Evolutionary conservation across 805 yeast species (phyloP).

Genomic region (Wickerhamomyces strasburgensis): DNA sequence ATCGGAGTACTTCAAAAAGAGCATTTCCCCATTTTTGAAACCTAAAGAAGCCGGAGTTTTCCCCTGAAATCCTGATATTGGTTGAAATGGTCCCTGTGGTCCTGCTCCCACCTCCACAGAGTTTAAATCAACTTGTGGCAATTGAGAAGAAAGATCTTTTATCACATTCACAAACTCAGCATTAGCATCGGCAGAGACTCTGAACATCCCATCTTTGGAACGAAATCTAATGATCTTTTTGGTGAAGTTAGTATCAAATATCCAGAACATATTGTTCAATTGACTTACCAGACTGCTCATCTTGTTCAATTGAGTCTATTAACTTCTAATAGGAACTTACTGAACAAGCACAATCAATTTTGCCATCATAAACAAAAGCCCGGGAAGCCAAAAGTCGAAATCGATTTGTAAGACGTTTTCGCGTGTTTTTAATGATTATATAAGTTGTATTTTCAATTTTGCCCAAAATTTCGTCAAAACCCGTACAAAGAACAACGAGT

Average conservation of each 20-base stretch:
- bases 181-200: slow-evolving; percentile 48
- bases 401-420: not conserved
- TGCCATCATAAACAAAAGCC: not conserved
- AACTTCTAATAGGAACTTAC: no score
- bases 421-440: no score
- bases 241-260: no score
- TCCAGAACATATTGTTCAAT: not conserved
- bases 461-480: not conserved
- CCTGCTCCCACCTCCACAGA: slow-evolving; percentile 24
- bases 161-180: slow-evolving; percentile 42
- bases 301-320: no score
- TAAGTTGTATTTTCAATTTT: no score
- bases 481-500: not conserved
- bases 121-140: slow-evolving; percentile 22
- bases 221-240: slow-evolving; percentile 69
- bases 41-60: slow-evolving; percentile 32
- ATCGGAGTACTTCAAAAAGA: slow-evolving; percentile 29
- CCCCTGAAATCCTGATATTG: slow-evolving; percentile 24
- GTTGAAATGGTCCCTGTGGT: slow-evolving; percentile 23
- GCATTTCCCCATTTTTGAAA: slow-evolving; percentile 45
- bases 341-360: no score
- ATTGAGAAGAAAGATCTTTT: slow-evolving; percentile 31
- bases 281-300: slow-evolving; percentile 12
- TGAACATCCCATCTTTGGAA: slow-evolving; percentile 76
- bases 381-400: not conserved